Percentiles rank a stretch among this genome's conserved stretches.
Evolutionary conservation across 768 basidiomycete species (phyloP).

Genomic region (Tylopilus plumbeoviolaceoides): DNA sequence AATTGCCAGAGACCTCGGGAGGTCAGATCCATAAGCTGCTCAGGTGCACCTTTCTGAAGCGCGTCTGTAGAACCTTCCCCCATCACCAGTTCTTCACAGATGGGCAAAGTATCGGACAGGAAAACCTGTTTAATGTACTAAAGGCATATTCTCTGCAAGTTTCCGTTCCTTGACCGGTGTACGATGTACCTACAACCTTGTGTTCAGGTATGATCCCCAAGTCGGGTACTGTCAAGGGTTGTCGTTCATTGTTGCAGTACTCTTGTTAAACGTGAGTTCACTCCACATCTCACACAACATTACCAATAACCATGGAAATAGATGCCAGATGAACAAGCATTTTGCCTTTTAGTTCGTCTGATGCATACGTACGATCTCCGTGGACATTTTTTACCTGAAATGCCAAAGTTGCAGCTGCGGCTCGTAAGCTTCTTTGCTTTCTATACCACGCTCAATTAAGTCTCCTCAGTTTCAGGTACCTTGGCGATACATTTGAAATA

Average conservation of each 20-base stretch:
- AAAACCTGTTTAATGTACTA: constrained; percentile 95
- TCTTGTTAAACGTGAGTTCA: constrained; percentile 77
- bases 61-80: constrained; percentile 75
- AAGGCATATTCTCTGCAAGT: constrained; percentile 94
- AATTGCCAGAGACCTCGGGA: constrained; percentile 87
- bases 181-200: constrained; percentile 4
- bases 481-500: constrained; percentile 3
- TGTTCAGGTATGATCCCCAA: constrained; percentile 73
- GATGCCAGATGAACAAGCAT: constrained; percentile 99
- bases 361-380: constrained; percentile 97
- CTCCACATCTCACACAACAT: not conserved
- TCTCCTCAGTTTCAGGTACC: constrained; percentile 55
- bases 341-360: constrained; percentile 87
- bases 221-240: constrained; percentile 98
- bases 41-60: constrained; percentile 9
- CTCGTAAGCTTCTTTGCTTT: constrained; percentile 48
- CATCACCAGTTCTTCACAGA: constrained; percentile 96
- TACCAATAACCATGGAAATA: constrained; percentile 27
- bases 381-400: constrained; percentile 97
- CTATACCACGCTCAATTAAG: not conserved
- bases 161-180: not conserved
- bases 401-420: constrained; percentile 94
- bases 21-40: constrained; percentile 38
- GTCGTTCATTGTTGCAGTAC: constrained; percentile 92
- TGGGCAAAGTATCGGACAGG: constrained; percentile 92